Evolutionary conservation across 2,329 filamentous ascomycete species (phyloP).

Genomic region (Fusarium sp.): DNA sequence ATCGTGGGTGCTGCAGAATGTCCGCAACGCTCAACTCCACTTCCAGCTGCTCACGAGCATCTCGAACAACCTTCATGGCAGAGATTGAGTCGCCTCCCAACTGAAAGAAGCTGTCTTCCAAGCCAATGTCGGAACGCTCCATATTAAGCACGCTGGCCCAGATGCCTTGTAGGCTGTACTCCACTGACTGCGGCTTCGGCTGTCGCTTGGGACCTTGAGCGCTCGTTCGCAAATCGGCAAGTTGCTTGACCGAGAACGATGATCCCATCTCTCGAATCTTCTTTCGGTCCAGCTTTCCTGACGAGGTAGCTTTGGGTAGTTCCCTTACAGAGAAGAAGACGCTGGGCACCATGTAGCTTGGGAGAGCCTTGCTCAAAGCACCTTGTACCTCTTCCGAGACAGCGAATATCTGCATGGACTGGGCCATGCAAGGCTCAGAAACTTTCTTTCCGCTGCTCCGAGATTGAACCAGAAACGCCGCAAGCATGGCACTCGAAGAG

Average conservation of each 20-base stretch:
- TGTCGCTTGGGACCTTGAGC: neutral
- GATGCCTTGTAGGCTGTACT: slow-evolving; percentile 44
- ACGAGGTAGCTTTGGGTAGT: neutral
- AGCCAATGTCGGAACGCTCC: slow-evolving; percentile 55
- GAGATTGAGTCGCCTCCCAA: slow-evolving; percentile 60
- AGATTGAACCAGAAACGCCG: slow-evolving; percentile 2
- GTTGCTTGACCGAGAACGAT: neutral
- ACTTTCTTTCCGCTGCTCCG: neutral
- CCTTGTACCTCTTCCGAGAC: neutral
- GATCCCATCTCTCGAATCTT: slow-evolving; percentile 6
- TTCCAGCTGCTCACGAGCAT: slow-evolving; percentile 51
- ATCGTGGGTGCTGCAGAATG: slow-evolving; percentile 53
- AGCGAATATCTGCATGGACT: neutral
- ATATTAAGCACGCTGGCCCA: slow-evolving; percentile 54
- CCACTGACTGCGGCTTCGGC: neutral
- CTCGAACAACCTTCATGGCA: slow-evolving; percentile 62
- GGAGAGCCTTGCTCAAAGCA: neutral
- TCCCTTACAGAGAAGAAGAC: neutral
- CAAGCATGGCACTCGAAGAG: neutral
- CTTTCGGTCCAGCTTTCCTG: slow-evolving; percentile 13
- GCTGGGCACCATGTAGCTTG: neutral
- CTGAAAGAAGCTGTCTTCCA: slow-evolving; percentile 51
- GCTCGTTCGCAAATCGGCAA: neutral
- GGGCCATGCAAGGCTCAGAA: neutral
- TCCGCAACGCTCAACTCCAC: slow-evolving; percentile 45